Evolutionary conservation across 1,139 yeast species (phyloP), one percentile per base, ranked within the genome.

Genomic region (Hansenula sp.): DNA sequence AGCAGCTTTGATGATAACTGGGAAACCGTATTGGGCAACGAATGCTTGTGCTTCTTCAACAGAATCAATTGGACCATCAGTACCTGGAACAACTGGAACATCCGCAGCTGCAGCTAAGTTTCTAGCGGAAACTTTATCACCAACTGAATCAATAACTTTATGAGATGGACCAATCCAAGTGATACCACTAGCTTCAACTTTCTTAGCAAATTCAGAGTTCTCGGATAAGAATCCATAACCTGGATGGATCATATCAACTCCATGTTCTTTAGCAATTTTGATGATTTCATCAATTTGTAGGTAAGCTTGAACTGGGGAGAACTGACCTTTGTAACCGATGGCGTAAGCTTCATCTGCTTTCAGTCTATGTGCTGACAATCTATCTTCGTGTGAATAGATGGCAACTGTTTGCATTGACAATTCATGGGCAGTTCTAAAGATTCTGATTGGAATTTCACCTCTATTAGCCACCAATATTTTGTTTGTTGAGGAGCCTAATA

Each of bases 1-100:
- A 38, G 99, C 99, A 37, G 99, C 99, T 71, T 93, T 93, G 68
- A 93, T 91, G 66, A 93, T 93, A 41, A 93, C 98, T 10, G 99
- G 99, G 70, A 66, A 91, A 24, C 99, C 99, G 66, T 91, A 77
- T 67, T 88, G 60, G 36, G 72, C 78, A 31, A 90, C 97, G 62
- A 93, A 93, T 12, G 66, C 80, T 51, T 70, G 61, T 17, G 98
- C 99, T 57, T 93, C 90, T 41, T 76, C 83, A 29, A 84, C 84
- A 21, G 76, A 61, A 46, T 84, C 93, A 64, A 94, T 90, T 52
- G 99, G 98, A 32, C 98, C 99, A 11, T 94, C 96, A 17, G 99
- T 90, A 62, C 99, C 99, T 8, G 99, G 99, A 35, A 94, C 98
- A 34, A 85, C 87, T 13, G 99, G 98, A 29, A 93, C 99, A 48